Evolutionary conservation across 164 flowering plant genomes (phyloP).

Genomic region (Stephania yunnanensis): DNA sequence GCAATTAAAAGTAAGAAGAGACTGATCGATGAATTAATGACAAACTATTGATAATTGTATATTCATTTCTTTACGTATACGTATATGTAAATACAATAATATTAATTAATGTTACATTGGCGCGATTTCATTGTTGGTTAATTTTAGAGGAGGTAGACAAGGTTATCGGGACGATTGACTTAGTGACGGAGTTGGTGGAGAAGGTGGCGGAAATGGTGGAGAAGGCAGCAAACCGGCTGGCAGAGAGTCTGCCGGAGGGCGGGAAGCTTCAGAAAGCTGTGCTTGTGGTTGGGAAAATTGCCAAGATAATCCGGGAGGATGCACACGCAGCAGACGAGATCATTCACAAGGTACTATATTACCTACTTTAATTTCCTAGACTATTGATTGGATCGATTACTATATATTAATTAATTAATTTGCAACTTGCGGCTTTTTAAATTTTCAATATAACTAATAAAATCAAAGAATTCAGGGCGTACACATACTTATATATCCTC

Average conservation of each 20-base stretch:
- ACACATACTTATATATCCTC: too few relatives aligned
- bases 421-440: too few relatives aligned
- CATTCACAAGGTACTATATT: conserved; percentile 36
- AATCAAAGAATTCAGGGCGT: too few relatives aligned
- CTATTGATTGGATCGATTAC: too few relatives aligned
- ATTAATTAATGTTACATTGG: too few relatives aligned
- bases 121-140: too few relatives aligned
- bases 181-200: conserved; percentile 32
- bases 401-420: too few relatives aligned
- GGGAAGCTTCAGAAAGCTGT: conserved; percentile 27
- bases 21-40: not conserved
- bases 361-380: too few relatives aligned
- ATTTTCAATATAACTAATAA: too few relatives aligned
- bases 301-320: conserved; percentile 27
- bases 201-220: conserved; percentile 40
- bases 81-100: too few relatives aligned
- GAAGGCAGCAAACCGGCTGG: conserved; percentile 33
- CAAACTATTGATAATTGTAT: too few relatives aligned
- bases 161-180: conserved; percentile 23
- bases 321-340: conserved; percentile 23
- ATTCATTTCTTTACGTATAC: too few relatives aligned
- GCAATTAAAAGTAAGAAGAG: conserved; percentile 21
- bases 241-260: conserved; percentile 33
- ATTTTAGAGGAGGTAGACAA: conserved; percentile 30
- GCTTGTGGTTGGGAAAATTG: conserved; percentile 26